Conservation (phyloP, 148 eudicot species). For the Oxyria digyna region DNA sequence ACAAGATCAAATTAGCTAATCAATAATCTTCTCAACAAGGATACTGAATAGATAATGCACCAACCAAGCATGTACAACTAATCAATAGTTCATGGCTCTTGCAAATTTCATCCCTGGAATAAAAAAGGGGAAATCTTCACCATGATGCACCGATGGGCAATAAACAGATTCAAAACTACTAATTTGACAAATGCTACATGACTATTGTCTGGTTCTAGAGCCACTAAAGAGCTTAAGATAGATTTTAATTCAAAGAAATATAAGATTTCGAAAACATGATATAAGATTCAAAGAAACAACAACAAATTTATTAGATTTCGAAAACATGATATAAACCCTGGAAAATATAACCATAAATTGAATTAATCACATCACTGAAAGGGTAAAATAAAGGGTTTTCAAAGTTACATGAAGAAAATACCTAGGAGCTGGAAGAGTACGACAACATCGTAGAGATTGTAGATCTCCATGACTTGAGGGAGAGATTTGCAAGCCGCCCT, state of each 20-base stretch:
- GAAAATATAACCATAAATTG: not conserved
- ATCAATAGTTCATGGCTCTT: slow-evolving; percentile 5
- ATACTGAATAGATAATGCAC: slow-evolving; percentile 13
- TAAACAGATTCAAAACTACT: no score
- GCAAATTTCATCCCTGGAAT: not conserved
- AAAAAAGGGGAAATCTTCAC: not conserved
- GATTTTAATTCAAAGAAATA: no score
- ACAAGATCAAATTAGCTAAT: no score
- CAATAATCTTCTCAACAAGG: not conserved
- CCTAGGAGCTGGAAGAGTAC: slow-evolving; percentile 72
- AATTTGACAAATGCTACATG: not conserved
- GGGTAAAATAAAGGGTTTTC: not conserved
- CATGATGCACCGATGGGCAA: no score
- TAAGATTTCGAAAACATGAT: no score
- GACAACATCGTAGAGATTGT: slow-evolving; percentile 64
- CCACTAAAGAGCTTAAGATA: no score
- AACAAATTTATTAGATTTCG: no score
- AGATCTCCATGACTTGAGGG: slow-evolving; percentile 73
- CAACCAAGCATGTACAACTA: slow-evolving; percentile 12
- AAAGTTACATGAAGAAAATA: not conserved
- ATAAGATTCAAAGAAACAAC: no score
- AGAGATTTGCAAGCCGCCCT: slow-evolving; percentile 62
- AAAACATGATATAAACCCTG: no score
- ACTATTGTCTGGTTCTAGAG: no score
- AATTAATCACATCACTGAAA: not conserved